Evolutionary conservation across 495 filamentous ascomycete genomes (phyloP).

Genomic region (Xylaria venustula): DNA sequence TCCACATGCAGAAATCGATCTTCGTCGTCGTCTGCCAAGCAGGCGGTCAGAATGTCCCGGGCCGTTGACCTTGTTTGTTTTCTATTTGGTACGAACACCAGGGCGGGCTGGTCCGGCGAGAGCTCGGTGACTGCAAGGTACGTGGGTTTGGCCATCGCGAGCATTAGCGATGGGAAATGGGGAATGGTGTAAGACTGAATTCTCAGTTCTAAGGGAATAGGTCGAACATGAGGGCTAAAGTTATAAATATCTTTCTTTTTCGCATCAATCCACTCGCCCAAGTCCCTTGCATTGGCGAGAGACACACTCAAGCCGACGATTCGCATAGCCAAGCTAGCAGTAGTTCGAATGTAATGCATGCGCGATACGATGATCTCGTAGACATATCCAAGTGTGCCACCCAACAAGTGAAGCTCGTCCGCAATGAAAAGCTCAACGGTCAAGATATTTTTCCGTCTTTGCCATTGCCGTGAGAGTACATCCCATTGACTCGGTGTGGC

Average conservation of each 20-base stretch:
- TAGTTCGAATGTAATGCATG: constrained; percentile 93
- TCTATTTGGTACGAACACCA: constrained; percentile 88
- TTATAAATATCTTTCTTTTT: constrained; percentile 98
- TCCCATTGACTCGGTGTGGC: constrained; percentile 96
- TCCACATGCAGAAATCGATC: constrained; percentile 88
- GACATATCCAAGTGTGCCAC: constrained; percentile 81
- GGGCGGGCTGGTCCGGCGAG: constrained; percentile 81
- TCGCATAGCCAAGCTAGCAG: constrained; percentile 79
- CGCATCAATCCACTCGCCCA: constrained; percentile 99
- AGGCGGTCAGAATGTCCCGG: constrained; percentile 82
- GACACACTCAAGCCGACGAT: constrained; percentile 91
- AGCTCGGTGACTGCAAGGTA: constrained; percentile 83
- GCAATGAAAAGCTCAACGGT: constrained; percentile 89
- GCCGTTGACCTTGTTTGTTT: constrained; percentile 90
- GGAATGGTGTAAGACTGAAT: constrained; percentile 95
- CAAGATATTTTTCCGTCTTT: constrained; percentile 91
- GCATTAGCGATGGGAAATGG: constrained; percentile 96
- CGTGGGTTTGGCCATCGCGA: constrained; percentile 93
- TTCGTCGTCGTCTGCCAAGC: constrained; percentile 84
- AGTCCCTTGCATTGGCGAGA: constrained; percentile 86
- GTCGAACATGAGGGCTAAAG: constrained; percentile 88
- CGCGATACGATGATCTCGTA: constrained; percentile 96
- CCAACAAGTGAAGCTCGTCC: constrained; percentile 96
- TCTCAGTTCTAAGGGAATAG: constrained; percentile 86
- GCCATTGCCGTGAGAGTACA: constrained; percentile 91